phyloP scores from a whole-genome alignment of 768 basidiomycete species.

The Kwoniella sp. region DNA sequence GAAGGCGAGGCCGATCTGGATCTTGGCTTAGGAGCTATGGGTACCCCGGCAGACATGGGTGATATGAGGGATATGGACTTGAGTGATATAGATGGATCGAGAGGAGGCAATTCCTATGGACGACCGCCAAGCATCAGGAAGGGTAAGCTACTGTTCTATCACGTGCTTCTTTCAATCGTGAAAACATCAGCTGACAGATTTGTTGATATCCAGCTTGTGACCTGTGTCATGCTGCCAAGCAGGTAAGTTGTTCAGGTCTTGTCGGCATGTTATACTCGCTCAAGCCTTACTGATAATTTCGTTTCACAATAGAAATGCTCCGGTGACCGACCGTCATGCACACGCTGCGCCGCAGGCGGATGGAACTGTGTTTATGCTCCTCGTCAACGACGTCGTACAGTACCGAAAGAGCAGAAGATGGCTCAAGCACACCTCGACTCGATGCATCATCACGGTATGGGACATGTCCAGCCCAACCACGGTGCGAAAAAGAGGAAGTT shows the following conservation, averaged over 20 bases:
- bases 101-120: constrained; percentile 20
- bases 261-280: too few relatives aligned
- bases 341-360: constrained; percentile 45
- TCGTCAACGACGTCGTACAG: constrained; percentile 50
- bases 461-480: constrained; percentile 4
- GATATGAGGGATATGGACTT: constrained; percentile 10
- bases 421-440: constrained; percentile 18
- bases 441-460: constrained; percentile 13
- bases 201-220: constrained; percentile 36
- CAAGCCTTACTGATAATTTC: not conserved
- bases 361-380: constrained; percentile 51
- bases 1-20: constrained; percentile 34
- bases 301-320: constrained; percentile 42
- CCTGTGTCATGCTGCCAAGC: constrained; percentile 50
- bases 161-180: too few relatives aligned
- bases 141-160: constrained; percentile 27
- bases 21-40: constrained; percentile 27
- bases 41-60: constrained; percentile 21
- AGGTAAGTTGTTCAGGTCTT: constrained; percentile 34
- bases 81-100: constrained; percentile 14
- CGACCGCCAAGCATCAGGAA: constrained; percentile 51
- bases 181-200: not conserved
- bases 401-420: constrained; percentile 42
- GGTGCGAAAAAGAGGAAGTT: constrained; percentile 46
- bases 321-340: constrained; percentile 50